Evolutionary conservation across 1,284 basidiomycete species (phyloP).

Genomic region (Ustilago lituana): DNA sequence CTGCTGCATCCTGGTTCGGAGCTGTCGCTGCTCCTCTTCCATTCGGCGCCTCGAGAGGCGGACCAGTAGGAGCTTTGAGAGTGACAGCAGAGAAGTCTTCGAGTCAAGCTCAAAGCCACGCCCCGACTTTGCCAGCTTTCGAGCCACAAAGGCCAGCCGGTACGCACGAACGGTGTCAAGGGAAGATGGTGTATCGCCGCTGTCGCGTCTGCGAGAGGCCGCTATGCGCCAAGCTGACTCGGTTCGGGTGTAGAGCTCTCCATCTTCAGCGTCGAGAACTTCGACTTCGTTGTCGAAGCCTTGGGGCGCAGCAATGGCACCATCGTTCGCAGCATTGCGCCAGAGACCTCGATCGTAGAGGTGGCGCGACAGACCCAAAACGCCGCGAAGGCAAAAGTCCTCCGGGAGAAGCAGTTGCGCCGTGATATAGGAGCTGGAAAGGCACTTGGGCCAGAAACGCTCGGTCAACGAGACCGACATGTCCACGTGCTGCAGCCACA

Average conservation of each 20-base stretch:
- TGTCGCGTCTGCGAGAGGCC: constrained; percentile 82
- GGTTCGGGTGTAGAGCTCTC: constrained; percentile 36
- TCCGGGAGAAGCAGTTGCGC: constrained; percentile 81
- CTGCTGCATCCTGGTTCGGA: constrained; percentile 71
- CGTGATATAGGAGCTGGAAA: constrained; percentile 64
- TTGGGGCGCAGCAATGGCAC: constrained; percentile 9
- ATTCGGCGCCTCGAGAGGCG: constrained; percentile 79
- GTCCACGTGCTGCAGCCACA: constrained; percentile 70
- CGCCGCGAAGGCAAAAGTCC: constrained; percentile 93
- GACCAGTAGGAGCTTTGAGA: constrained; percentile 76
- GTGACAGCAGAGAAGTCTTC: constrained; percentile 59
- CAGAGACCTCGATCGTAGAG: constrained; percentile 37
- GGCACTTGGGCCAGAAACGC: constrained; percentile 34
- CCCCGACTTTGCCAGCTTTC: constrained; percentile 76
- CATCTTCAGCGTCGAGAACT: constrained; percentile 49
- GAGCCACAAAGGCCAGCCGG: constrained; percentile 77
- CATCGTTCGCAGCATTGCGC: constrained; percentile 20
- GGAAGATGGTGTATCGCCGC: constrained; percentile 70
- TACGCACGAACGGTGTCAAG: constrained; percentile 71
- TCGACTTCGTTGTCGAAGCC: constrained; percentile 68
- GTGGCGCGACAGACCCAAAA: constrained; percentile 70
- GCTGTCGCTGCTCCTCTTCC: constrained; percentile 70
- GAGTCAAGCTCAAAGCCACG: constrained; percentile 78
- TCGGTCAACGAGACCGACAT: constrained; percentile 16
- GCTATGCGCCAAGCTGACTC: constrained; percentile 68